Evolutionary conservation across 2,329 filamentous ascomycete genomes (phyloP).

Genomic region (Microdochium paspali): DNA sequence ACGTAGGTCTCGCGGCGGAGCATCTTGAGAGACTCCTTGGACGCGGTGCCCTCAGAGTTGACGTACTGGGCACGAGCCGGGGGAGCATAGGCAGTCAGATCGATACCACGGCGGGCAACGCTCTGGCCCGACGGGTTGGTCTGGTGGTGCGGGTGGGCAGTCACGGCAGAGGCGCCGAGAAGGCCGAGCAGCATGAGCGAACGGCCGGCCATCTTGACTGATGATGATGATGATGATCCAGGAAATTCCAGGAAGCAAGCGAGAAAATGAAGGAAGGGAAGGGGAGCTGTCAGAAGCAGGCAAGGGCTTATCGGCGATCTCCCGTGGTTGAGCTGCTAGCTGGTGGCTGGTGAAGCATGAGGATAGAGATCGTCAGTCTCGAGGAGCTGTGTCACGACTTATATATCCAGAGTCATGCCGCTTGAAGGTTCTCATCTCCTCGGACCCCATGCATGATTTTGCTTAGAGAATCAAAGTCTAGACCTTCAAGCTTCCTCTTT

Average conservation of each 20-base stretch:
- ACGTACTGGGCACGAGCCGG: conserved; percentile 18
- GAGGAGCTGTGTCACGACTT: neutral
- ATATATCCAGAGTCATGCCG: neutral
- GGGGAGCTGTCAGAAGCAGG: neutral
- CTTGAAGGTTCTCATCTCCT: too few species aligned
- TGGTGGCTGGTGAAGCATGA: neutral
- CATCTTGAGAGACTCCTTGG: conserved; percentile 12
- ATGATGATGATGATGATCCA: too few species aligned
- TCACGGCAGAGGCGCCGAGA: conserved; percentile 19
- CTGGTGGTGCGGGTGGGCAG: conserved; percentile 14
- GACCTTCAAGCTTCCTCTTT: neutral
- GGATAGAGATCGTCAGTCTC: neutral
- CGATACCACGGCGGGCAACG: conserved; percentile 20
- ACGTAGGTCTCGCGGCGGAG: conserved; percentile 26
- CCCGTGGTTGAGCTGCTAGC: neutral
- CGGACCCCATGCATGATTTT: too few species aligned
- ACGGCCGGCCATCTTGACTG: conserved; percentile 13
- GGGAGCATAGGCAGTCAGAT: conserved; percentile 21
- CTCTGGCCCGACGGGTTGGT: conserved; percentile 11
- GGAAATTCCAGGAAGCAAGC: too few species aligned
- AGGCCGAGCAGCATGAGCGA: conserved; percentile 21
- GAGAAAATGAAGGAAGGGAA: neutral
- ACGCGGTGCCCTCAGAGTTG: conserved; percentile 14
- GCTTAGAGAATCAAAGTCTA: neutral
- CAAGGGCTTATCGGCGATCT: too few species aligned